A percentile compares a stretch with the other conserved stretches of the same genome.
phyloP scores from a whole-genome alignment of 2,329 filamentous ascomycete genomes.

The Neurospora crassa region DNA sequence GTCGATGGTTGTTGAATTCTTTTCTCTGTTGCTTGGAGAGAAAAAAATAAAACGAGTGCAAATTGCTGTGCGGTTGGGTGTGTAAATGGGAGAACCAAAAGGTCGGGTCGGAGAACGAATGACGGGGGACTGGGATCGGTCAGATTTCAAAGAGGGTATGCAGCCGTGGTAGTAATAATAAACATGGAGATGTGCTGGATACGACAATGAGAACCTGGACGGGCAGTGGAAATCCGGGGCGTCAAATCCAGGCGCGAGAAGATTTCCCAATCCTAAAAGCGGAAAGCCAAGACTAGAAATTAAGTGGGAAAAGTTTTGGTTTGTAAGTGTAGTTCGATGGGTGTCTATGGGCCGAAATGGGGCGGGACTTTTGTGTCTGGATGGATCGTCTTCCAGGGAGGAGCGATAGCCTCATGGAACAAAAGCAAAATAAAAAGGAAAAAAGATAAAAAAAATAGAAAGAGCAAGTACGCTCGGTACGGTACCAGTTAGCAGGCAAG shows the following conservation, averaged over 20 bases:
- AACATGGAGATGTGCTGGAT: not conserved
- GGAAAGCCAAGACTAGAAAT: not conserved
- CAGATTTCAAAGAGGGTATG: not conserved
- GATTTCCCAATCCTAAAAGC: not conserved
- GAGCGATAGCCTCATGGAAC: not conserved
- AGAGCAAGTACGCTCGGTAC: not conserved
- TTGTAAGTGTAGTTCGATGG: not conserved
- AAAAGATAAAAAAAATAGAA: not conserved
- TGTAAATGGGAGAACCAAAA: not conserved
- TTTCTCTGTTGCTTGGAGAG: not conserved
- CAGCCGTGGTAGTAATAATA: not conserved
- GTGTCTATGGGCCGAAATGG: not conserved
- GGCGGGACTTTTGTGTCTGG: not conserved
- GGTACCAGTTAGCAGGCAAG: not conserved
- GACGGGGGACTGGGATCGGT: not conserved
- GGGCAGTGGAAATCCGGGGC: not conserved
- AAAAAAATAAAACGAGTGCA: not conserved
- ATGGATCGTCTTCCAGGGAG: not conserved
- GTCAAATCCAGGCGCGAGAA: not conserved
- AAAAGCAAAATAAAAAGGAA: not conserved
- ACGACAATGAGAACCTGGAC: not conserved
- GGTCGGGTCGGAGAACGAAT: not conserved
- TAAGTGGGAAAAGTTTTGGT: not conserved
- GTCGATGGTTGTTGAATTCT: not conserved
- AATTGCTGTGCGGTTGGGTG: not conserved